Evolutionary conservation across 345 rosid genomes (phyloP).

Genomic region (Brassica juncea): DNA sequence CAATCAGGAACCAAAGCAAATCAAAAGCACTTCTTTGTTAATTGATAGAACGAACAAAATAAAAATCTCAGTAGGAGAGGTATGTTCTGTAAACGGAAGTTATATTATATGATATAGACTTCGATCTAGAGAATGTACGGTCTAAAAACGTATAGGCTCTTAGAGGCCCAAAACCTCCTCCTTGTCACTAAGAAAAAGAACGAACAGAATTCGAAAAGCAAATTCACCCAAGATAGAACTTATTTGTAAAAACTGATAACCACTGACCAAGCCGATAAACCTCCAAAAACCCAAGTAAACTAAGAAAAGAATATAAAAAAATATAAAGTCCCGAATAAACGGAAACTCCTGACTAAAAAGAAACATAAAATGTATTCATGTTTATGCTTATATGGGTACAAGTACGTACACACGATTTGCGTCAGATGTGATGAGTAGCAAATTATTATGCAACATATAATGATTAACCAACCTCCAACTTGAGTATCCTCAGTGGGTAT

Average conservation of each 20-base stretch:
- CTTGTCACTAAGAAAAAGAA: too few species aligned
- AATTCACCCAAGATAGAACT: too few species aligned
- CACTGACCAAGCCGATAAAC: background rate
- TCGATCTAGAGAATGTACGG: too few species aligned
- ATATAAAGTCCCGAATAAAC: background rate
- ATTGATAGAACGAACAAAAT: background rate
- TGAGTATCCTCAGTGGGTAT: background rate
- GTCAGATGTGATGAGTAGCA: background rate
- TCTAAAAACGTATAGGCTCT: too few species aligned
- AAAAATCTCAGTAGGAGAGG: background rate
- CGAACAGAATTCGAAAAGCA: too few species aligned
- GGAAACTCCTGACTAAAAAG: background rate
- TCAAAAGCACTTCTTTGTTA: background rate
- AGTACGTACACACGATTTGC: background rate
- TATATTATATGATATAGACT: background rate
- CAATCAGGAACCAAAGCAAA: background rate
- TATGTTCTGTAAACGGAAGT: background rate
- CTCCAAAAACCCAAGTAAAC: background rate
- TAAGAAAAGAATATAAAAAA: too few species aligned
- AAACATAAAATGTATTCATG: background rate
- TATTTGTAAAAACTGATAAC: too few species aligned
- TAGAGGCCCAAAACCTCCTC: too few species aligned
- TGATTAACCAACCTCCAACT: conserved; percentile 7
- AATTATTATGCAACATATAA: background rate
- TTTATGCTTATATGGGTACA: background rate